Percentiles rank a stretch among this genome's conserved stretches.
Evolutionary conservation across 495 filamentous ascomycete species (phyloP).

Genomic region (Geopyxis carbonaria): DNA sequence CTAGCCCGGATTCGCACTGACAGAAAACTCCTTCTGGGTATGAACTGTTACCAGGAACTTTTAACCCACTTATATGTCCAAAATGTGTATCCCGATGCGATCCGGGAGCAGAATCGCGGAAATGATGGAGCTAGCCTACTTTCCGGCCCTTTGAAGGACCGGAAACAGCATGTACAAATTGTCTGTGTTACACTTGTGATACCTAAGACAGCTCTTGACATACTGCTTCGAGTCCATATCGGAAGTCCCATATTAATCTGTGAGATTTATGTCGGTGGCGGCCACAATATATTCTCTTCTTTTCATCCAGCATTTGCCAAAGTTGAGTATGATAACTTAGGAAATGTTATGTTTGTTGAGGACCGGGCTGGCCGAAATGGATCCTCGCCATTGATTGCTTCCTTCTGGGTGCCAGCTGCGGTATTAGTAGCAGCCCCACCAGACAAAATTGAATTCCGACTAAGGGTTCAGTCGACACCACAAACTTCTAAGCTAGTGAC

Average conservation of each 20-base stretch:
- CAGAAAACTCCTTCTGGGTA: constrained; percentile 15
- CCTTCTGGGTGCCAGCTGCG: constrained; percentile 24
- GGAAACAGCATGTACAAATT: no score
- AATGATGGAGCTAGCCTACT: no score
- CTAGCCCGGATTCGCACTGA: constrained; percentile 21
- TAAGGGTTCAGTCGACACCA: no score
- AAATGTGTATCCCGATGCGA: constrained; percentile 19
- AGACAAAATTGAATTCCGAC: constrained; percentile 11
- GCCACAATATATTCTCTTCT: constrained; percentile 21
- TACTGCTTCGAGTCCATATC: constrained; percentile 18
- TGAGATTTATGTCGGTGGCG: constrained; percentile 8
- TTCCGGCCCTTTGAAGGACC: no score
- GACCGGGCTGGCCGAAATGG: constrained; percentile 23
- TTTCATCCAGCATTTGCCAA: constrained; percentile 26
- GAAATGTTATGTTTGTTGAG: constrained; percentile 16
- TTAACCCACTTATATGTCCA: constrained; percentile 22
- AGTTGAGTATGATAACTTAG: constrained; percentile 9
- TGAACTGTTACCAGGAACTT: constrained; percentile 22
- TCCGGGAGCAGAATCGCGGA: no score
- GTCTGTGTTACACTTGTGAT: no score
- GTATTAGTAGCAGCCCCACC: constrained; percentile 16
- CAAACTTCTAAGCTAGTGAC: no score
- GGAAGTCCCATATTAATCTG: constrained; percentile 20
- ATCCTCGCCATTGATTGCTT: constrained; percentile 20
- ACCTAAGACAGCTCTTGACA: no score